Conservation (phyloP, 2,329 filamentous ascomycete genomes). For the Xylaria sp. region DNA sequence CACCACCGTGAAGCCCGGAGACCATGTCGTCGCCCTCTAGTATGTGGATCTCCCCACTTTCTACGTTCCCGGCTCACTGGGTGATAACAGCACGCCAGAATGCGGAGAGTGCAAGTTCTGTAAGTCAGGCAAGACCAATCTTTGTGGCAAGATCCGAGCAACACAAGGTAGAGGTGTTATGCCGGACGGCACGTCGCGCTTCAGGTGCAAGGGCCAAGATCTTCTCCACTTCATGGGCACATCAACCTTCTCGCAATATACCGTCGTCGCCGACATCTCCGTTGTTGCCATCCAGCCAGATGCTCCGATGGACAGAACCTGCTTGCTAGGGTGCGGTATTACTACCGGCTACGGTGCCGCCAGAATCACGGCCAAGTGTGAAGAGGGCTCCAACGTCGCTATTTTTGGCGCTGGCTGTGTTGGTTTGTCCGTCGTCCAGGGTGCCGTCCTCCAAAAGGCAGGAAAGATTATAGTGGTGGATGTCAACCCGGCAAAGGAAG, state of each 20-base stretch:
- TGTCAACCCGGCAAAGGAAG: slow-evolving; percentile 90
- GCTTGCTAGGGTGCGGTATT: slow-evolving; percentile 96
- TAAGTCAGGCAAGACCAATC: slow-evolving; percentile 98
- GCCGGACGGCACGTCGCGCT: slow-evolving; percentile 95
- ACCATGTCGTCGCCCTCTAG: slow-evolving; percentile 92
- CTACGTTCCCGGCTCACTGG: slow-evolving; percentile 35
- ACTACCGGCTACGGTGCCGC: slow-evolving; percentile 98
- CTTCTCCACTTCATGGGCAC: slow-evolving; percentile 99
- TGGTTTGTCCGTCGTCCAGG: slow-evolving; percentile 93
- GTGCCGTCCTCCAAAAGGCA: slow-evolving; percentile 85
- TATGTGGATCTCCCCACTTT: slow-evolving; percentile 52
- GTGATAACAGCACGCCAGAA: slow-evolving; percentile 81
- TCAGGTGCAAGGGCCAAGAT: slow-evolving; percentile 94
- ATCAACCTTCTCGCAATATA: slow-evolving; percentile 98
- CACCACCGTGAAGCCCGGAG: slow-evolving; percentile 91
- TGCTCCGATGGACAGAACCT: slow-evolving; percentile 95
- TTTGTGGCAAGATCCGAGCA: slow-evolving; percentile 97
- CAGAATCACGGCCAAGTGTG: slow-evolving; percentile 89
- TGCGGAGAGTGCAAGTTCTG: slow-evolving; percentile 99
- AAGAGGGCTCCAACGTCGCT: slow-evolving; percentile 88
- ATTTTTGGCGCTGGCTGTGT: slow-evolving; percentile 97
- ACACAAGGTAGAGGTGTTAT: slow-evolving; percentile 97
- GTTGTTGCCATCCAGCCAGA: slow-evolving; percentile 92
- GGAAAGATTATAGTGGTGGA: slow-evolving; percentile 78
- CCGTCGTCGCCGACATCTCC: slow-evolving; percentile 97